Percentiles rank a stretch among this genome's conserved stretches.
These are phyloP conservation scores for Fusarium sarcochroum DNA, from an alignment of 2,329 filamentous ascomycete species.

Conservation along the genomic window DNA sequence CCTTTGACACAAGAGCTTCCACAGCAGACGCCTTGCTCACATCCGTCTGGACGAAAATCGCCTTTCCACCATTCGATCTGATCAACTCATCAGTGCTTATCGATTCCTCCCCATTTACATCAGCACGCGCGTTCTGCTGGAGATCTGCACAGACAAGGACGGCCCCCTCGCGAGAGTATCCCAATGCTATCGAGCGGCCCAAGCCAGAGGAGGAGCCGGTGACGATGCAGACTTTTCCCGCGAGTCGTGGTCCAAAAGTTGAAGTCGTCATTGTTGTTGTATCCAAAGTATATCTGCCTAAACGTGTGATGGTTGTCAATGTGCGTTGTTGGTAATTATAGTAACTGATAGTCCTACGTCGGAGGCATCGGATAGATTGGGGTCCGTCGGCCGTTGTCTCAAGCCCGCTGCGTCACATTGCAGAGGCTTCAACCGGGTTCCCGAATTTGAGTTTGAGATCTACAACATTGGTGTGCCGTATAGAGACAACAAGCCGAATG, in stretches of 20 bases:
- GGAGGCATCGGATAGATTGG: not conserved
- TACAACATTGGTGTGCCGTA: not conserved
- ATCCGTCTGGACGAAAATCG: conserved; percentile 61
- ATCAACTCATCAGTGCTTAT: conserved; percentile 54
- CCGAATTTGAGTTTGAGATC: not conserved
- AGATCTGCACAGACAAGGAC: conserved; percentile 60
- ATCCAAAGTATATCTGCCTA: no score
- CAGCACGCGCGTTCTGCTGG: conserved; percentile 43
- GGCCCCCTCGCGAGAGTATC: conserved; percentile 59
- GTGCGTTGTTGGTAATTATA: not conserved
- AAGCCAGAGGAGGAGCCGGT: conserved; percentile 63
- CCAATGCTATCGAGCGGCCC: conserved; percentile 61
- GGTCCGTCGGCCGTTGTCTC: not conserved
- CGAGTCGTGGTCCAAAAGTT: conserved; percentile 14
- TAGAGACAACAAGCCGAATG: conserved; percentile 16
- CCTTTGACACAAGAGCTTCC: conserved; percentile 53
- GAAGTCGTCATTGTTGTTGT: conserved; percentile 1
- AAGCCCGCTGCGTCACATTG: not conserved
- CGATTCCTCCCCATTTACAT: conserved; percentile 49
- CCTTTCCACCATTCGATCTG: conserved; percentile 49
- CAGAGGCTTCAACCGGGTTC: not conserved
- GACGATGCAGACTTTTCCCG: conserved; percentile 56
- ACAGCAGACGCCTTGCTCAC: conserved; percentile 57
- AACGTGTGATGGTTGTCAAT: fast-evolving
- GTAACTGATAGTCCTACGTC: not conserved